phyloP scores from a whole-genome alignment of 495 filamentous ascomycete species.

The Xylaria flabelliformis region DNA sequence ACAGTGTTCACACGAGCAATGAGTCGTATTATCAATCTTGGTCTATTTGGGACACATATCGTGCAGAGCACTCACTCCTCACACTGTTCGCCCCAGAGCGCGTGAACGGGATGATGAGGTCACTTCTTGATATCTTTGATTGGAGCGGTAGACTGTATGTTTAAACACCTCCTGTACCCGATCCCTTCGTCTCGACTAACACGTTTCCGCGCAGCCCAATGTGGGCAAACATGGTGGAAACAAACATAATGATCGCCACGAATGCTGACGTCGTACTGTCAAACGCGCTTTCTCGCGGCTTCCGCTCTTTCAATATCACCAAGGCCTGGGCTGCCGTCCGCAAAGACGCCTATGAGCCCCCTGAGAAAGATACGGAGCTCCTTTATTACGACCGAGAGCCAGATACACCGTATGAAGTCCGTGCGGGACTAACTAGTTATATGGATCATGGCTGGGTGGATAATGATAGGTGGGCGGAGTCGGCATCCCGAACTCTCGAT shows the following conservation, averaged over 20 bases:
- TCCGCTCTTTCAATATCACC: slow-evolving; percentile 41
- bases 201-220: slow-evolving; percentile 27
- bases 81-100: slow-evolving; percentile 41
- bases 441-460: slow-evolving; percentile 46
- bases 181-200: background rate
- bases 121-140: slow-evolving; percentile 40
- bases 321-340: slow-evolving; percentile 41
- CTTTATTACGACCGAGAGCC: slow-evolving; percentile 43
- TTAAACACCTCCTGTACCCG: background rate
- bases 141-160: slow-evolving; percentile 46
- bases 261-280: slow-evolving; percentile 44
- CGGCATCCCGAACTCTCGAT: slow-evolving; percentile 41
- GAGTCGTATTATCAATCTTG: slow-evolving; percentile 46
- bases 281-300: slow-evolving; percentile 41
- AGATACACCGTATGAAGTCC: slow-evolving; percentile 40
- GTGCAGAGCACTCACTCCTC: slow-evolving; percentile 42
- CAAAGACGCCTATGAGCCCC: slow-evolving; percentile 41
- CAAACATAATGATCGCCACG: slow-evolving; percentile 45
- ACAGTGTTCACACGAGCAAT: slow-evolving; percentile 38
- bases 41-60: slow-evolving; percentile 46
- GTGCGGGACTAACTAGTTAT: slow-evolving; percentile 41
- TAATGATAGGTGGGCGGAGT: slow-evolving; percentile 44
- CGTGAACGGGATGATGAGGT: slow-evolving; percentile 43
- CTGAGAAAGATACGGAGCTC: slow-evolving; percentile 40
- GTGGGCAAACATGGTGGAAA: slow-evolving; percentile 47